These are phyloP conservation scores for Chlorella variabilis DNA, from an alignment of 163 green algal genomes.

Conservation along the genomic window DNA sequence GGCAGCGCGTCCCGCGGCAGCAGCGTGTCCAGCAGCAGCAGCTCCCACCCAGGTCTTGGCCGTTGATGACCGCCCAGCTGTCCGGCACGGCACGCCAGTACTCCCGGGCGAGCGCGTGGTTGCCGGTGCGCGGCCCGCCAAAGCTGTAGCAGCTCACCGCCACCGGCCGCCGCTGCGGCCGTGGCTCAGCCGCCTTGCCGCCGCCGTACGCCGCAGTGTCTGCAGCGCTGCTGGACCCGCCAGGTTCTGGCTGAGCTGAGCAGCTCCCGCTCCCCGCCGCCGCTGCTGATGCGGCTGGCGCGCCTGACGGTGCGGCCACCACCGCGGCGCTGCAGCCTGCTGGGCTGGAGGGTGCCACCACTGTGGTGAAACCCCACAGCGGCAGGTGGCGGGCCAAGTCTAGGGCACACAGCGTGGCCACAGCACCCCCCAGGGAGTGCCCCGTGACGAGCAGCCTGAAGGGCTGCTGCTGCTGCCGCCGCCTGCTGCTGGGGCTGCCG, in stretches of 20 bases:
- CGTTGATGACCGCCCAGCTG: constrained; percentile 50
- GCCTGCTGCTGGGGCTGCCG: too few relatives aligned
- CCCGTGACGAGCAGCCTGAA: too few relatives aligned
- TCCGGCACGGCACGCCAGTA: constrained; percentile 13
- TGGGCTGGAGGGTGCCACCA: background rate
- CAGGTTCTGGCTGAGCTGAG: too few relatives aligned
- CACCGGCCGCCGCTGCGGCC: too few relatives aligned
- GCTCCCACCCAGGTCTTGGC: constrained; percentile 9
- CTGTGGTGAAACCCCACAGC: background rate
- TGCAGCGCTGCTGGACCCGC: too few relatives aligned
- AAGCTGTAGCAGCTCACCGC: constrained; percentile 40
- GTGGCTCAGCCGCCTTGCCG: too few relatives aligned
- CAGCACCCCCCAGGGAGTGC: constrained; percentile 56
- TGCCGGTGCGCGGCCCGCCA: constrained; percentile 65
- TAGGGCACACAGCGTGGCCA: constrained; percentile 54
- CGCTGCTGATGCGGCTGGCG: too few relatives aligned
- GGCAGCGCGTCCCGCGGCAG: too few relatives aligned
- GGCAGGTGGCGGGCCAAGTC: constrained; percentile 10
- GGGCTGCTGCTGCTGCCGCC: too few relatives aligned
- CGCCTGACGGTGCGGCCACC: background rate
- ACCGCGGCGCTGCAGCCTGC: background rate
- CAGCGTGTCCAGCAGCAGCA: too few relatives aligned
- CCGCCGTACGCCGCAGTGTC: too few relatives aligned
- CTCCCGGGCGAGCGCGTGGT: constrained; percentile 52
- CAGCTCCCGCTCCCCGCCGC: too few relatives aligned